phyloP scores from a whole-genome alignment of 352 stramenopile genomes.

The Phytophthora colocasiae region DNA sequence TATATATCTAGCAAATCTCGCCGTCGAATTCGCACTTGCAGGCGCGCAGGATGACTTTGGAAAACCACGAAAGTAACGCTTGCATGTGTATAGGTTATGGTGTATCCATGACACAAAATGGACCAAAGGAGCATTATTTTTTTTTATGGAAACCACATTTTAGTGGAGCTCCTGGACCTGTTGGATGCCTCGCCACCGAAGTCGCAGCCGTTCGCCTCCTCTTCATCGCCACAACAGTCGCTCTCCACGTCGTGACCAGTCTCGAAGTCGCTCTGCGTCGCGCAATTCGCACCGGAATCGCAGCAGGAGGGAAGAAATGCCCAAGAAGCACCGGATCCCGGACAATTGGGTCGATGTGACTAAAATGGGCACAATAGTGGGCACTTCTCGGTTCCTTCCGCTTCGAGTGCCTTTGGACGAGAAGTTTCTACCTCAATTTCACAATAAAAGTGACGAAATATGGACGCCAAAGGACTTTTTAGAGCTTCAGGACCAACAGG shows the following conservation, averaged over 20 bases:
- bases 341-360: constrained; percentile 86
- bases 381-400: constrained; percentile 61
- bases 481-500: constrained; percentile 41
- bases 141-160: not conserved
- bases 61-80: no score
- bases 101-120: no score
- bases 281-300: constrained; percentile 12
- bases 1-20: no score
- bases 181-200: constrained; percentile 8
- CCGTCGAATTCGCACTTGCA: no score
- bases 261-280: constrained; percentile 11
- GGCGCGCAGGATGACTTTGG: no score
- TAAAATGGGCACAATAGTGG: constrained; percentile 73
- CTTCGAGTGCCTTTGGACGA: constrained; percentile 78
- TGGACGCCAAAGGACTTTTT: constrained; percentile 73
- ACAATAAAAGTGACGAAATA: constrained; percentile 39
- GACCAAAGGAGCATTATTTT: no score
- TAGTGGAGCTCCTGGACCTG: constrained; percentile 7
- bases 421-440: constrained; percentile 63
- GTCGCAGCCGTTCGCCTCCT: constrained; percentile 24
- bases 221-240: constrained; percentile 10
- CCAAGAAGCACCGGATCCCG: constrained; percentile 55
- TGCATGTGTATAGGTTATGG: no score
- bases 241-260: constrained; percentile 3
- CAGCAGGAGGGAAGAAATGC: constrained; percentile 27